Evolutionary conservation across 371 early-diverging fungal species (phyloP), one percentile per base, ranked within the genome.

Genomic region (Mortierella sp.): DNA sequence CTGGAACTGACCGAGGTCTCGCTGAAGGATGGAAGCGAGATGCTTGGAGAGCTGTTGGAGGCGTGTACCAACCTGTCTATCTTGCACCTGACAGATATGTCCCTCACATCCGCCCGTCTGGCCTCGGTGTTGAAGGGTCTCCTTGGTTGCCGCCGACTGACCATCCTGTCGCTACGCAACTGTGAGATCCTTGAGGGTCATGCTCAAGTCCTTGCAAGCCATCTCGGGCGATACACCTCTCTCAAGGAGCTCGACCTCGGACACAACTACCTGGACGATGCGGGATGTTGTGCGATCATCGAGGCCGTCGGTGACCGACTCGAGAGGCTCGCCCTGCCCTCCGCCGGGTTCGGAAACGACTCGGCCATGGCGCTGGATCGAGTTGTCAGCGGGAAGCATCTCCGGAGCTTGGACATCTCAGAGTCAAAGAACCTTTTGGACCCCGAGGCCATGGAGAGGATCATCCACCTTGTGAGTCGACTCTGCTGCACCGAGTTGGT

Each of bases 331-430:
- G 69, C 52, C 13, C 52, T 82, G 37, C 63, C 68, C 7, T 45
- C 68, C 66, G 52, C 78, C 4, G 74, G 75, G 1, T 77, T 82
- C 45, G 78, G 82, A 22, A 69, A 82, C 24, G 78, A 68, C 14
- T 65, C 82, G 7, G 82, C 78, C 22, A 64, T 71, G 68, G 82
- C 77, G 11, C 58, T 82, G 43, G 82, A 82, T 5, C 70, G 77
- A 16, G 63, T 47, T n/a, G 55, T 69, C n/a, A 39, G 58, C 41
- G 73, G 70, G 14, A 69, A 71, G 7, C 44, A 31, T 19, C 45
- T 82, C 34, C 64, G 37, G 63, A 50, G 24, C n/a, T 34, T 82
- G 53, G 75, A 82, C 52, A 63, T 82, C 68, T 77, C 71, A 4
- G 48, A 68, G 50, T 71, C 73, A 4, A 50, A 63, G 14, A 47